Conservation (phyloP, 495 filamentous ascomycete species). For the Lasiosphaeria hispida region DNA sequence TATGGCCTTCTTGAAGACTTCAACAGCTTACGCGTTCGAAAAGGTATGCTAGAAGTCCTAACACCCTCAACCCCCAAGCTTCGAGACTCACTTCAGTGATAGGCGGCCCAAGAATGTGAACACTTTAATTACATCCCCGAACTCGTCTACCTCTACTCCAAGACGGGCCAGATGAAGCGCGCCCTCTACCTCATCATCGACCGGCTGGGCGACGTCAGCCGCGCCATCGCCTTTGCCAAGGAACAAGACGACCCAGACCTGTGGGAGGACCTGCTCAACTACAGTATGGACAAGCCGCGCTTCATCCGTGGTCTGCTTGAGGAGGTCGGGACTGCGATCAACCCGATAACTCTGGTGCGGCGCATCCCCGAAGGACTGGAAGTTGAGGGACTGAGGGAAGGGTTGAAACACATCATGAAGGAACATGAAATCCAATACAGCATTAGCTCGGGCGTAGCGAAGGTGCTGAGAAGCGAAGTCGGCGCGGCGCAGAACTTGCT, state of each 20-base stretch:
- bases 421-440: constrained; percentile 91
- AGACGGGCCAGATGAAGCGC: constrained; percentile 87
- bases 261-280: constrained; percentile 92
- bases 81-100: constrained; percentile 10
- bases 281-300: constrained; percentile 91
- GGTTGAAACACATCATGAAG: constrained; percentile 78
- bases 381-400: constrained; percentile 83
- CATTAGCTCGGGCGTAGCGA: constrained; percentile 85
- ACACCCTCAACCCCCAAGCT: too few species aligned
- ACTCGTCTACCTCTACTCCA: constrained; percentile 88
- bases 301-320: constrained; percentile 93
- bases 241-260: constrained; percentile 85
- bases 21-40: constrained; percentile 79
- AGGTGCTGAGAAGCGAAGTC: constrained; percentile 83
- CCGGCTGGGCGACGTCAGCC: constrained; percentile 78
- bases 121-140: constrained; percentile 74
- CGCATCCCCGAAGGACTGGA: constrained; percentile 89
- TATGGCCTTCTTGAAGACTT: constrained; percentile 81
- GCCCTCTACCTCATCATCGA: constrained; percentile 90
- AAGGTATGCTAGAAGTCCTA: constrained; percentile 35
- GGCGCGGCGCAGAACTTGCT: constrained; percentile 75
- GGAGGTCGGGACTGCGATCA: constrained; percentile 87
- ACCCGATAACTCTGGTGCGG: constrained; percentile 83
- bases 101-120: constrained; percentile 78
- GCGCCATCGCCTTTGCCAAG: constrained; percentile 92